A percentile compares a stretch with the other conserved stretches of the same genome.
Evolutionary conservation across 129 eudicot genomes (phyloP).

Genomic region (Tagetes erecta): DNA sequence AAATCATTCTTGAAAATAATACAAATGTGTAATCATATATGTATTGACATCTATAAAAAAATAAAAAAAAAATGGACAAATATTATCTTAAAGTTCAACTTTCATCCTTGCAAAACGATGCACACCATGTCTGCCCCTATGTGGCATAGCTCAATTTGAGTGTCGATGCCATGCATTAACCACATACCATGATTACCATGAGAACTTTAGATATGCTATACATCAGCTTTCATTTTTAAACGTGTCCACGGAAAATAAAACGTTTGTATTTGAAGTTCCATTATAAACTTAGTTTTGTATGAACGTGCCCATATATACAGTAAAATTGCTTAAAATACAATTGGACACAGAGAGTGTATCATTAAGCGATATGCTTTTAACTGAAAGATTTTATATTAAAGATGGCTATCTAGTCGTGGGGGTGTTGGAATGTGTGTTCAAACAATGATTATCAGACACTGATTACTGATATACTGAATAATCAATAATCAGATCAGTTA

Average conservation of each 20-base stretch:
- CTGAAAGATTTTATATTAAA: neutral
- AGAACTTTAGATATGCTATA: neutral
- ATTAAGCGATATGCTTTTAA: neutral
- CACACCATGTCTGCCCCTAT: slow-evolving; percentile 3
- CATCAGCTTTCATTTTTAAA: neutral
- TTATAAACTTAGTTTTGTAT: neutral
- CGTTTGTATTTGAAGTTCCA: neutral
- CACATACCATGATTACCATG: neutral
- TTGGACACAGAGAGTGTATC: neutral
- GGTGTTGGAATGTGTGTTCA: neutral
- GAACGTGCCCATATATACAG: neutral
- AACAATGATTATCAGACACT: neutral
- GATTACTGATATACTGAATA: neutral
- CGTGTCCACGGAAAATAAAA: neutral
- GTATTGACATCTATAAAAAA: neutral
- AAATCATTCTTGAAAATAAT: neutral
- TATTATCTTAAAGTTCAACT: neutral
- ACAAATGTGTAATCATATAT: neutral
- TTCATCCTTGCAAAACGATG: neutral
- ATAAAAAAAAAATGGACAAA: neutral
- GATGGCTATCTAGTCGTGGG: neutral
- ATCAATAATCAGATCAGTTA: neutral
- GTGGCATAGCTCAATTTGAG: neutral
- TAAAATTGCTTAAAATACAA: neutral
- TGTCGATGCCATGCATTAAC: neutral